Evolutionary conservation across 2,329 filamentous ascomycete species (phyloP).

Genomic region (Fusarium ambrosium): DNA sequence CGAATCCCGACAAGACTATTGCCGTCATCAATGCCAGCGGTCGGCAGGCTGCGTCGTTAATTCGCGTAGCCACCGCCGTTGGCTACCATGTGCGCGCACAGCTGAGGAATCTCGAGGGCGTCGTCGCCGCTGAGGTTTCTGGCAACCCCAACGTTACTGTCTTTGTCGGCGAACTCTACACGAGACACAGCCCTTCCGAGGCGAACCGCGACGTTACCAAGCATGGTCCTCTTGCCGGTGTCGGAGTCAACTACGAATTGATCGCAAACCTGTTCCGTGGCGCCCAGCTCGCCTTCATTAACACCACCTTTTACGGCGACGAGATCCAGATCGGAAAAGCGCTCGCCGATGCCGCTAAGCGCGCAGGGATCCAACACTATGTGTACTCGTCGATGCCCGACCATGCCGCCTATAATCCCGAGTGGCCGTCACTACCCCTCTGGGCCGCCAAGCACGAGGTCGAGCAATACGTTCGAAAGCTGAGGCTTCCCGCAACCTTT

Average conservation of each 20-base stretch:
- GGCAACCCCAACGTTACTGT: constrained; percentile 81
- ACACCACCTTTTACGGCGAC: constrained; percentile 97
- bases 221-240: constrained; percentile 72
- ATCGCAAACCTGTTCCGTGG: constrained; percentile 85
- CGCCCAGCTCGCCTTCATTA: constrained; percentile 93
- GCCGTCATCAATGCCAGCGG: constrained; percentile 97
- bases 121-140: constrained; percentile 89
- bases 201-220: constrained; percentile 74
- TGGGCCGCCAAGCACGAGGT: constrained; percentile 95
- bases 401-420: constrained; percentile 81
- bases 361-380: constrained; percentile 87
- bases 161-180: constrained; percentile 74
- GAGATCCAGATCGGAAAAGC: constrained; percentile 91
- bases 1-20: constrained; percentile 80
- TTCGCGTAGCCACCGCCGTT: constrained; percentile 92
- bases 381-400: constrained; percentile 99
- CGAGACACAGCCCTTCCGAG: constrained; percentile 64
- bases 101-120: constrained; percentile 86
- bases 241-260: constrained; percentile 78
- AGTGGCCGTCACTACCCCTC: constrained; percentile 86
- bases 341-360: constrained; percentile 89
- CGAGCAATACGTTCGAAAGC: constrained; percentile 88
- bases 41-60: constrained; percentile 94
- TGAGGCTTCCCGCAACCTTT: constrained; percentile 89
- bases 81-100: constrained; percentile 95